Evolutionary conservation across 176 grass and related monocot genomes (phyloP).

Genomic region (Bolboschoenus planiculmis): DNA sequence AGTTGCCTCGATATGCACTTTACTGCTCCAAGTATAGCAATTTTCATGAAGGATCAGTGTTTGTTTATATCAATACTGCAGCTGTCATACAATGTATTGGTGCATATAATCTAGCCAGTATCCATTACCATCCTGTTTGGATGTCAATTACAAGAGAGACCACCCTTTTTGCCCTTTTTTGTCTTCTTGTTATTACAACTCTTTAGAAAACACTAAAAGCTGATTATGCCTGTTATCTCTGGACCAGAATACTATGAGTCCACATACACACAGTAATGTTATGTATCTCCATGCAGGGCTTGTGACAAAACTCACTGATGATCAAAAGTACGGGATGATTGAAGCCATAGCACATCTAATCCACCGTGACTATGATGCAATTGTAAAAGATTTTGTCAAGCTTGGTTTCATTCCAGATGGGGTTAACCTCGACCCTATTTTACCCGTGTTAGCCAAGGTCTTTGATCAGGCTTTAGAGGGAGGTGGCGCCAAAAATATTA

Average conservation of each 20-base stretch:
- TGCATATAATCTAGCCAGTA: not conserved
- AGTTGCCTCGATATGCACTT: not conserved
- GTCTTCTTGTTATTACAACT: not conserved
- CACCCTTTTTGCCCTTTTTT: not conserved
- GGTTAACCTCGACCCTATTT: conserved; percentile 87
- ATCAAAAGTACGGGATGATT: conserved; percentile 97
- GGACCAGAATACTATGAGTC: not conserved
- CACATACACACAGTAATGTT: conserved; percentile 1
- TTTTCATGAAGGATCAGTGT: not conserved
- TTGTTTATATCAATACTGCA: not conserved
- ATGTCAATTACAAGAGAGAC: not conserved
- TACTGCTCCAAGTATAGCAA: not conserved
- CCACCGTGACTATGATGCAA: conserved; percentile 92
- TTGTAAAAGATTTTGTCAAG: conserved; percentile 93
- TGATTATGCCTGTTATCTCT: not conserved
- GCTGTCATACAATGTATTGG: not conserved
- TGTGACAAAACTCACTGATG: conserved; percentile 91
- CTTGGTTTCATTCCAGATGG: conserved; percentile 95
- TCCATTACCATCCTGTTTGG: not conserved
- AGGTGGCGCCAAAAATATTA: conserved; percentile 95
- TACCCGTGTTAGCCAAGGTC: conserved; percentile 90
- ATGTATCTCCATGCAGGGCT: conserved; percentile 48
- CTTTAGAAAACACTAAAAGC: not conserved
- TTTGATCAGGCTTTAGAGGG: conserved; percentile 99
- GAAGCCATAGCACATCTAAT: conserved; percentile 99